Evolutionary conservation across 148 eudicot genomes (phyloP).

Genomic region (Limonium bicolor): DNA sequence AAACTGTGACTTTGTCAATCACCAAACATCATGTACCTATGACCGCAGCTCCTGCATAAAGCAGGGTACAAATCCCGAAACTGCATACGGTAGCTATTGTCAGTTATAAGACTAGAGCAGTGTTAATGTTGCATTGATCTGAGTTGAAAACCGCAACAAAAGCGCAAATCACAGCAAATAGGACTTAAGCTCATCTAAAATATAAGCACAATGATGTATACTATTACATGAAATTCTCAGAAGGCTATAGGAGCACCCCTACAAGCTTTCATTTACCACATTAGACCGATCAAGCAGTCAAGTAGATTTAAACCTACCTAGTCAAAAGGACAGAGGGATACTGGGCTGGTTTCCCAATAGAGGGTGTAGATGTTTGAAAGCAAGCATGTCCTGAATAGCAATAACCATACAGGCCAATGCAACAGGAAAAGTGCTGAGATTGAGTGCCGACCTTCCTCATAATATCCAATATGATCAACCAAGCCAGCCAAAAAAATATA

Average conservation of each 20-base stretch:
- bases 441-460: slow-evolving; percentile 22
- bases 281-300: too few species aligned
- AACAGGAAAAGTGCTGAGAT: slow-evolving; percentile 29
- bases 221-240: too few species aligned
- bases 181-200: not conserved
- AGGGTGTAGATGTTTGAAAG: slow-evolving; percentile 46
- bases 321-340: slow-evolving; percentile 57
- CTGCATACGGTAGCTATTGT: slow-evolving; percentile 24
- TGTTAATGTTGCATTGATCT: not conserved
- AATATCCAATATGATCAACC: slow-evolving; percentile 31
- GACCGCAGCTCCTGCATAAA: slow-evolving; percentile 75
- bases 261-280: too few species aligned
- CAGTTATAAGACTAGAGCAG: not conserved
- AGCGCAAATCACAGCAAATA: too few species aligned
- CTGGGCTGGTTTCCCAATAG: slow-evolving; percentile 57
- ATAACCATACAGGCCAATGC: slow-evolving; percentile 42
- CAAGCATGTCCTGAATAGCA: slow-evolving; percentile 58
- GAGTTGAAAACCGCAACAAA: too few species aligned
- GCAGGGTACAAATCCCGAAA: slow-evolving; percentile 51
- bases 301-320: too few species aligned
- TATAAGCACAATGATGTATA: not conserved
- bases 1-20: slow-evolving; percentile 74
- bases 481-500: slow-evolving; percentile 42
- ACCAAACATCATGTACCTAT: slow-evolving; percentile 77
- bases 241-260: too few species aligned